Base-by-base conservation (phyloP, 306 rosid genomes). In the Medicago lupulina region DNA sequence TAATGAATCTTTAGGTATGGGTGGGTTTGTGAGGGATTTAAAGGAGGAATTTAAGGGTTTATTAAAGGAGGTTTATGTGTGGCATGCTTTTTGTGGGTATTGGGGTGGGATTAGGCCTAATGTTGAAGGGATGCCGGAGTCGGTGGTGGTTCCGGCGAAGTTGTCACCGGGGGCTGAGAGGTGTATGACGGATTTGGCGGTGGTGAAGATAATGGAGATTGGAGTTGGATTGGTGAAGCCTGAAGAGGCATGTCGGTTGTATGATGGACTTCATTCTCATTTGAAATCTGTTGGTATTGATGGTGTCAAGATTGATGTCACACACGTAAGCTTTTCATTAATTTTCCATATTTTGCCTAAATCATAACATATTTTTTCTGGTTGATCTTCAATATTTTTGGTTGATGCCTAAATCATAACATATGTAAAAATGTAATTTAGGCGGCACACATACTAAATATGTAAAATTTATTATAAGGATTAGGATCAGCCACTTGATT, bases 51-150 rank as follows among this genome's bases (percentile, higher is more conserved):
- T 90, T 76, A 23, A 9, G 77, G 82, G 51, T 0, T 31, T 92
- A 9, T 31, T 92, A 6, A 88, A 88, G 53, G 11, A 88, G 66
- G 97, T 88, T 5, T 90, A 90, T 34, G 90, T 88, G 50, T 92
- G 97, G 97, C 93, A 89, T 68, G 93, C 90, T 0, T 78, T 89
- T 31, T 86, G 90, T 76, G 93, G 97, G 36, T 92, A 92, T 63
- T 89, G 89, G 97, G 96, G 91, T 63, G 97, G 93, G 80, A 11
- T 84, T 38, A 85, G 89, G 59, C 90, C 93, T 4, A 44, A 77
- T 7, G 84, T 67, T 0, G 15, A 9, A 0, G 89, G 83, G 1
- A 70, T 89, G 87, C 96, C 96, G 0, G 53, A 84, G 76, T 66
- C 88, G 0, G 77, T 60, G 77, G 72, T 92, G 17, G 47, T 92